phyloP scores from a whole-genome alignment of 106 monocot species.

The Vanilla planifolia region DNA sequence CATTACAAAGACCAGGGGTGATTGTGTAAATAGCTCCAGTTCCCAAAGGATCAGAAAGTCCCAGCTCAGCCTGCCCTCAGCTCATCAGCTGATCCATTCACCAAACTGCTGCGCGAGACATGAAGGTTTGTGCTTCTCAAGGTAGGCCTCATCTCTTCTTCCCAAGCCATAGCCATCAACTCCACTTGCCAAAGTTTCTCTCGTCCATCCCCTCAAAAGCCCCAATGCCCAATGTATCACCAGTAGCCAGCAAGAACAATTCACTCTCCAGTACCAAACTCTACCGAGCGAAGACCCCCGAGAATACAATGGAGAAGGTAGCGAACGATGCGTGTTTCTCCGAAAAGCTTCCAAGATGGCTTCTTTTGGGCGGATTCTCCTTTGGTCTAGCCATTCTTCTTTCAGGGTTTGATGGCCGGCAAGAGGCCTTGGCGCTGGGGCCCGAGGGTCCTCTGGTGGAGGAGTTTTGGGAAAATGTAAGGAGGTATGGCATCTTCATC shows the following conservation, averaged over 20 bases:
- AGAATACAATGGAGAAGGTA: neutral
- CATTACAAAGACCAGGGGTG: no score
- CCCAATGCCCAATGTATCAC: neutral
- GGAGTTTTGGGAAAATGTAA: conserved; percentile 98
- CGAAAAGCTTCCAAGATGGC: conserved; percentile 23
- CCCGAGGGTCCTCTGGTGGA: conserved; percentile 86
- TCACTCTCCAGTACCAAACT: neutral
- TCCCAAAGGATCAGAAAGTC: no score
- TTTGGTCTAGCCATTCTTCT: conserved; percentile 24
- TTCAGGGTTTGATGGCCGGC: conserved; percentile 21
- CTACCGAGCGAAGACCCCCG: neutral
- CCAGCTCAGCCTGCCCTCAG: no score
- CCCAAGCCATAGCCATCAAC: neutral
- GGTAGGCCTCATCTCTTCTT: conserved; percentile 2
- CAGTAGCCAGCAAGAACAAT: neutral
- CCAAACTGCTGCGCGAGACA: no score
- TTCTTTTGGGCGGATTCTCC: conserved; percentile 39
- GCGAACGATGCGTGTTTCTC: neutral
- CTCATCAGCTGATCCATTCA: no score
- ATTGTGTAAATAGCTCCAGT: no score
- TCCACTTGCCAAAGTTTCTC: neutral
- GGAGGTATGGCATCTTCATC: conserved; percentile 76
- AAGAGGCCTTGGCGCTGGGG: conserved; percentile 49
- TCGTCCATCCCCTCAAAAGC: neutral
- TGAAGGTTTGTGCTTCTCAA: conserved; percentile 5